These are phyloP conservation scores for Candida bentonensis DNA, from an alignment of 805 yeast genomes.

Conservation along the genomic window DNA sequence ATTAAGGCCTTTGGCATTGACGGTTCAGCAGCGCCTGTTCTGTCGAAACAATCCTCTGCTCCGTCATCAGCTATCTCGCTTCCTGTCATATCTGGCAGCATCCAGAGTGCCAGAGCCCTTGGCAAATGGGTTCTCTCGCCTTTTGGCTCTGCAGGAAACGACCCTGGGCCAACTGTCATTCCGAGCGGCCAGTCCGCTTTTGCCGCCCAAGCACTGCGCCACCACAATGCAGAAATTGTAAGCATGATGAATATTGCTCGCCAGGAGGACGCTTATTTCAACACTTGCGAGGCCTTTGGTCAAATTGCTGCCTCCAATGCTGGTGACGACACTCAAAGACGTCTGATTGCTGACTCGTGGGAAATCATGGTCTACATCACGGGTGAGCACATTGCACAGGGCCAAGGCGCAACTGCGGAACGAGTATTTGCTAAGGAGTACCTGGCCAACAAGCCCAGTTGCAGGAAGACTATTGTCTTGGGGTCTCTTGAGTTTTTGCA, in stretches of 20 bases:
- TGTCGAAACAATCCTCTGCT: conserved; percentile 1
- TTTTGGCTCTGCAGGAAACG: not conserved
- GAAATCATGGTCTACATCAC: conserved; percentile 40
- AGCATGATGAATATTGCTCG: not conserved
- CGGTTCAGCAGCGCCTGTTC: conserved; percentile 21
- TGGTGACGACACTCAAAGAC: not conserved
- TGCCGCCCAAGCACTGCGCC: not conserved
- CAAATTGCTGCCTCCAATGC: not conserved
- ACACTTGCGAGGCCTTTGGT: conserved; percentile 1
- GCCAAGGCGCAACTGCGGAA: conserved; percentile 12
- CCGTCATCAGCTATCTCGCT: conserved; percentile 21
- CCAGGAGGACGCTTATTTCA: not conserved
- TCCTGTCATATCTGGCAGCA: conserved; percentile 21
- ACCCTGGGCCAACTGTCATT: not conserved
- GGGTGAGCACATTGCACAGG: conserved; percentile 10
- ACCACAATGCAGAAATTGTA: not conserved
- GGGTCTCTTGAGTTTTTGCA: conserved; percentile 55
- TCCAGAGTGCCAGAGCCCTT: conserved; percentile 9
- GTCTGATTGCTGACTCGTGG: conserved; percentile 42
- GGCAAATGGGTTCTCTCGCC: conserved; percentile 2
- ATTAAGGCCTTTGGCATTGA: conserved; percentile 56
- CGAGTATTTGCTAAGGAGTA: conserved; percentile 22
- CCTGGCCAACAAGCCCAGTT: conserved; percentile 17
- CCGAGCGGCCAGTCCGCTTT: not conserved
- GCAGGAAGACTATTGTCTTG: conserved; percentile 30